Base-by-base conservation (phyloP, 2,329 filamentous ascomycete species). In the Fusarium chuoi region DNA sequence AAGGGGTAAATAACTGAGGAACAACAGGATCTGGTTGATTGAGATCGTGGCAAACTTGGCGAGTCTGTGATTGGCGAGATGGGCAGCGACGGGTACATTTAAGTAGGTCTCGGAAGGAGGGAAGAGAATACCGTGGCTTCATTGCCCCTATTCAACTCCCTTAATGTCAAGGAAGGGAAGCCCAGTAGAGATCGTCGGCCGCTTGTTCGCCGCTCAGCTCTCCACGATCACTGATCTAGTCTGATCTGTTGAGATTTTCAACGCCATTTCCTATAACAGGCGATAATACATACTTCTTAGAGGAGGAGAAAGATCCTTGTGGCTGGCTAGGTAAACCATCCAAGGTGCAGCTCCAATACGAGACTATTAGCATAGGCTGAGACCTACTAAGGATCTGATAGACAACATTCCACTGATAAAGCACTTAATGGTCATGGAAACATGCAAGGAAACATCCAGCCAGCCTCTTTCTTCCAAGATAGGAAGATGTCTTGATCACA, bases 261-360 rank as follows among this genome's bases (percentile, higher is more conserved):
- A 28, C 24, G 17, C 42, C 24, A 26, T 8, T 26, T 26, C 17
- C 42, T 1, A 9, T 6, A 26, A 20, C 17, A 1, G 42, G 42
- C 12, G 11, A 45, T 14, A 7, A 7, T 6, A 9, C 8, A 18
- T 28, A 28, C 26, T 28, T 28, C 26, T 28, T 28, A 5, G 5
- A 9, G 11, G 0, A 5, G 42, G 42, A 45, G 2, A 26, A 45
- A 20, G 6, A 18, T 3, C 5, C 11, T 7, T 0, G 0, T 20
- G 42, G 17, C 41, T 11, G 4, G n/a, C 22, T 28, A 7, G 15
- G 41, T 10, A 10, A 11, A 9, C 22, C 14, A n/a, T 17, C 26
- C 26, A 28, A 28, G 6, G 0, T 26, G n/a, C 3, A 45, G 42
- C 5, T 26, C 6, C 13, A 11, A 45, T 45, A 45, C 17, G 24